Base-by-base conservation (phyloP, 2,329 filamentous ascomycete genomes). In the Aspergillus udagawae region DNA sequence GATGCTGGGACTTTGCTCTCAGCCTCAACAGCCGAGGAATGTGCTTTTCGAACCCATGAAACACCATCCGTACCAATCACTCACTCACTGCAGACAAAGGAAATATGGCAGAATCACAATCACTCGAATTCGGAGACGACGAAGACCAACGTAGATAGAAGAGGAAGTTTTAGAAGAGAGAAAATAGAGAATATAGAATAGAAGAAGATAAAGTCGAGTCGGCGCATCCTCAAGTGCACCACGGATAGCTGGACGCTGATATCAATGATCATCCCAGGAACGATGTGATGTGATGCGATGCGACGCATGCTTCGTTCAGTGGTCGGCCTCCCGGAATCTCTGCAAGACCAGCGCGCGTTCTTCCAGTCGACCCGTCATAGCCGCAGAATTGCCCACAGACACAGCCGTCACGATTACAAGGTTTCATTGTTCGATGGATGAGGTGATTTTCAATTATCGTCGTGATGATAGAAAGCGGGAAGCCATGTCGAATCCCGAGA, bases 101-200 rank as follows among this genome's bases (percentile, higher is more conserved):
- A 68, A 68, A 70, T 61, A 57, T 53, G 49, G 49, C 57, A 58
- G 61, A 66, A 64, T 63, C 57, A 64, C 64, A 66, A 64, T 62
- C 65, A 68, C 56, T 55, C 54, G 23, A 55, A 38, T 32, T 20
- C n/a, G 27, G 38, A 29, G 25, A 35, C 35, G n/a, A 49, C 44
- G 52, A 57, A 52, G 21, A 17, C 41, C 23, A 47, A 59, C 27
- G 8, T n/a, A 65, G 70, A 69, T 67, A 58, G 53, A 58, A 63
- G 65, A 49, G 50, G 29, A 32, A 54, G 56, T 49, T 60, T 64
- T 62, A 61, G 61, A 64, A 65, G 64, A 62, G 63, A 47, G 49
- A 61, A 56, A 56, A 49, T 58, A 53, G 51, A 42, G 32, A 48
- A 44, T 55, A 49, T 51, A 21, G 59, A 54, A 32, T 44, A 41